Evolutionary conservation across 164 flowering plant genomes (phyloP).

Genomic region (Stephania yunnanensis): DNA sequence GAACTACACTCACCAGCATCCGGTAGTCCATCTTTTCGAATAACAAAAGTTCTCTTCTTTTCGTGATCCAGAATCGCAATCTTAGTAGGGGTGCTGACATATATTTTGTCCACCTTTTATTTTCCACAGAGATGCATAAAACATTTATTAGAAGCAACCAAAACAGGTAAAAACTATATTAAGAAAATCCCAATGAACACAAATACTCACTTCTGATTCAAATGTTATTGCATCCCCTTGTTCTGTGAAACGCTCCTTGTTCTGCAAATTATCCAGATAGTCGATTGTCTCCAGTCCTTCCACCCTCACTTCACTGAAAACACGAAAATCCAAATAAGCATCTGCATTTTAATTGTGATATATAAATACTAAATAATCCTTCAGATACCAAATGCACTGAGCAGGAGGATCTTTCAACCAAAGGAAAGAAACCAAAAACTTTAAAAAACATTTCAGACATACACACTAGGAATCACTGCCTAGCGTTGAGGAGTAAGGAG

Average conservation of each 20-base stretch:
- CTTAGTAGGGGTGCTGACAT: constrained; percentile 80
- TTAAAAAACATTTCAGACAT: too few relatives aligned
- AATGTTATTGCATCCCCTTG: constrained; percentile 95
- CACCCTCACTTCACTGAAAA: constrained; percentile 82
- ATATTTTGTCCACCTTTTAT: constrained; percentile 29
- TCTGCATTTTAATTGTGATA: not conserved
- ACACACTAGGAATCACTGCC: not conserved
- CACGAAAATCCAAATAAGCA: constrained; percentile 6
- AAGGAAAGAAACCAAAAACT: not conserved
- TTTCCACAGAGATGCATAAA: not conserved
- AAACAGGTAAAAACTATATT: constrained; percentile 2
- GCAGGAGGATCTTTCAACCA: not conserved
- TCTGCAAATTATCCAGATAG: constrained; percentile 74
- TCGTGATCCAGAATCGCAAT: constrained; percentile 88
- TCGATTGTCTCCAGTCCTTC: constrained; percentile 94
- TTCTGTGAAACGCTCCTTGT: constrained; percentile 74
- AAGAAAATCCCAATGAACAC: not conserved
- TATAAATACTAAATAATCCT: not conserved
- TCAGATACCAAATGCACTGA: not conserved
- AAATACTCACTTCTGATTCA: constrained; percentile 61
- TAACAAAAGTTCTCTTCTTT: constrained; percentile 82
- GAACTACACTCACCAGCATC: constrained; percentile 33
- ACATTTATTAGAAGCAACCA: constrained; percentile 8
- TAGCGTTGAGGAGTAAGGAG: not conserved
- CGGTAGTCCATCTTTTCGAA: constrained; percentile 41